Percentiles rank a stretch among this genome's conserved stretches.
phyloP scores from a whole-genome alignment of 2,329 filamentous ascomycete genomes.

The Verticillium dahliae region DNA sequence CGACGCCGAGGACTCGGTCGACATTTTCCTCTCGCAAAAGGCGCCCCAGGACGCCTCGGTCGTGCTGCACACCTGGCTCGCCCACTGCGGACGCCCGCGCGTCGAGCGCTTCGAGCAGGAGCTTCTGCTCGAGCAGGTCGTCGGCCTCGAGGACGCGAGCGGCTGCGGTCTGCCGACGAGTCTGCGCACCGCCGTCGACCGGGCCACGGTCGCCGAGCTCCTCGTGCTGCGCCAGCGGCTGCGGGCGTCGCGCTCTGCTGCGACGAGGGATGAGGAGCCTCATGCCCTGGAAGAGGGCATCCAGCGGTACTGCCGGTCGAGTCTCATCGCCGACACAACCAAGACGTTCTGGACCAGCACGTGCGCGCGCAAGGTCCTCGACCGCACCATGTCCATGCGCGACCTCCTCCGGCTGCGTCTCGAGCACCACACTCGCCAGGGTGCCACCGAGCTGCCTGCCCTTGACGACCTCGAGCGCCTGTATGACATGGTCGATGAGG shows the following conservation, averaged over 20 bases:
- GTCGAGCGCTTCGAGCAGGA: constrained; percentile 25
- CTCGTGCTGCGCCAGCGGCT: constrained; percentile 24
- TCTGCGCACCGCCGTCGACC: constrained; percentile 18
- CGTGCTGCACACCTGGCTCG: constrained; percentile 27
- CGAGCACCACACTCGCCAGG: constrained; percentile 15
- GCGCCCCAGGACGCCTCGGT: constrained; percentile 18
- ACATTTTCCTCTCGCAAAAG: constrained; percentile 28
- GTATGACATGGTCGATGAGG: constrained; percentile 16
- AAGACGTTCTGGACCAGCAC: constrained; percentile 17
- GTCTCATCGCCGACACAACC: constrained; percentile 20
- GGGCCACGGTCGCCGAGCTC: constrained; percentile 20
- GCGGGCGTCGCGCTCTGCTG: constrained; percentile 10
- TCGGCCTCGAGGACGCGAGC: neutral
- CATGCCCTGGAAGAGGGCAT: constrained; percentile 19
- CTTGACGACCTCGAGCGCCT: constrained; percentile 17
- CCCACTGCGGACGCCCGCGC: constrained; percentile 25
- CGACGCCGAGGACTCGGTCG: constrained; percentile 11
- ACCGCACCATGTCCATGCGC: constrained; percentile 17
- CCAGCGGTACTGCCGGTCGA: constrained; percentile 13
- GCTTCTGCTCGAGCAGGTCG: constrained; percentile 15
- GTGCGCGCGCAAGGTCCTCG: constrained; percentile 18
- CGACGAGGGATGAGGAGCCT: constrained; percentile 1
- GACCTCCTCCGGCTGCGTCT: constrained; percentile 19
- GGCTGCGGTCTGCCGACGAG: constrained; percentile 14
- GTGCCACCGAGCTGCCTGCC: constrained; percentile 15